phyloP scores from a whole-genome alignment of 164 flowering plant species.

The Annona squamosa region DNA sequence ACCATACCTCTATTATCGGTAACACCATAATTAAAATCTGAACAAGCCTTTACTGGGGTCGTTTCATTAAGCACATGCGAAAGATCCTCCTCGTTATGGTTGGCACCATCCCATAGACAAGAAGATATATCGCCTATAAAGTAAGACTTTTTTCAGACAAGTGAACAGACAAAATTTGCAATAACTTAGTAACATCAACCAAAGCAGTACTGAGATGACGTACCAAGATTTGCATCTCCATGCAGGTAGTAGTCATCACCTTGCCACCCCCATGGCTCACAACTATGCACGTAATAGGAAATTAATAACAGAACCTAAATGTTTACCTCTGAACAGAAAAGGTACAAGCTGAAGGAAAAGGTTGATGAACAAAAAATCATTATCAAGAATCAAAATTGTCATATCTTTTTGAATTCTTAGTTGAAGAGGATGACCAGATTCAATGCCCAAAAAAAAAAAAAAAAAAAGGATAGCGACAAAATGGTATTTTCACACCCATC shows the following conservation, averaged over 20 bases:
- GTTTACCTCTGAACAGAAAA: neutral
- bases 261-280: slow-evolving; percentile 46
- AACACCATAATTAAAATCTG: slow-evolving; percentile 50
- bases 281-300: slow-evolving; percentile 17
- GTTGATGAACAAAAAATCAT: neutral
- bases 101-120: slow-evolving; percentile 38
- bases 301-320: neutral
- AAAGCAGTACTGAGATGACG: slow-evolving; percentile 4
- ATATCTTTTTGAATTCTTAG: neutral
- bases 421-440: neutral
- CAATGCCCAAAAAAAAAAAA: neutral
- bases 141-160: neutral
- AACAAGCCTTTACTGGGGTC: slow-evolving; percentile 78
- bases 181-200: neutral
- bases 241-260: slow-evolving; percentile 29
- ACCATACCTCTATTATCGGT: slow-evolving; percentile 27
- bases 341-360: neutral
- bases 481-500: slow-evolving; percentile 20
- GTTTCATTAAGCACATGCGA: slow-evolving; percentile 59
- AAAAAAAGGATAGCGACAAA: too few species aligned
- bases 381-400: neutral
- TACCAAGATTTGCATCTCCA: slow-evolving; percentile 39
- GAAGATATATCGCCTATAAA: slow-evolving; percentile 31
- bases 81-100: slow-evolving; percentile 42
- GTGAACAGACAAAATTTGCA: neutral